phyloP scores from a whole-genome alignment of 768 basidiomycete species.

The Auricularia heimuer region DNA sequence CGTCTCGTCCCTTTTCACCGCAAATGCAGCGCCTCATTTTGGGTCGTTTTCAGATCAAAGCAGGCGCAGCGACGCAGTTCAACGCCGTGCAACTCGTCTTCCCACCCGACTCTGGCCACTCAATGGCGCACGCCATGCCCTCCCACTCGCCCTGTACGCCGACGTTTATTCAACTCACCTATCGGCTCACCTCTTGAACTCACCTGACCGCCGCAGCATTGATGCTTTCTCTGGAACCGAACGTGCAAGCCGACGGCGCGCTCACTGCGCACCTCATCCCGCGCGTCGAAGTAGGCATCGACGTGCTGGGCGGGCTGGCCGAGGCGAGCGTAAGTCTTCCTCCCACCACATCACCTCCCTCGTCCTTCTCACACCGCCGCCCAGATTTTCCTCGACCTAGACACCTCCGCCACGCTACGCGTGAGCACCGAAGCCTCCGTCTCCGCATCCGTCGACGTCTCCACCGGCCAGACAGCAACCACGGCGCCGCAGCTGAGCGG shows the following conservation, averaged over 20 bases:
- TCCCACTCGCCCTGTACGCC: slow-evolving; percentile 24
- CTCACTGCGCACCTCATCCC: slow-evolving; percentile 43
- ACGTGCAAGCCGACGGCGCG: slow-evolving; percentile 29
- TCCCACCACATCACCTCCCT: no score
- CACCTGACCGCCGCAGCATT: no score
- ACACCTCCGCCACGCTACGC: slow-evolving; percentile 20
- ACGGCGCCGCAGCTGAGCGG: slow-evolving; percentile 28
- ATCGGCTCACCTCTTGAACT: no score
- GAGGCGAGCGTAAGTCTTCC: slow-evolving; percentile 17
- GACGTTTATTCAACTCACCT: slow-evolving; percentile 13
- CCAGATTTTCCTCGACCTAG: slow-evolving; percentile 12
- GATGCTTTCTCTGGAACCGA: slow-evolving; percentile 23
- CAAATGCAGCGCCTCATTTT: slow-evolving; percentile 18
- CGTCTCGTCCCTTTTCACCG: slow-evolving; percentile 37
- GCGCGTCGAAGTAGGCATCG: slow-evolving; percentile 31
- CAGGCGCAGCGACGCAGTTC: slow-evolving; percentile 11
- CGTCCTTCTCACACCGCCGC: slow-evolving; percentile 22
- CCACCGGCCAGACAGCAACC: background rate
- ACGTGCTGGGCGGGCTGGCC: slow-evolving; percentile 28
- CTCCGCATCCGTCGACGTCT: background rate
- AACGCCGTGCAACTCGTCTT: slow-evolving; percentile 4
- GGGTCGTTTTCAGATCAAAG: slow-evolving; percentile 18
- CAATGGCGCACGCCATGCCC: slow-evolving; percentile 1
- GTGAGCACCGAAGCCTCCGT: slow-evolving; percentile 17
- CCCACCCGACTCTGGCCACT: slow-evolving; percentile 1